These are phyloP conservation scores for Dillenia suffruticosa DNA, from an alignment of 164 flowering plant genomes.

Conservation along the genomic window DNA sequence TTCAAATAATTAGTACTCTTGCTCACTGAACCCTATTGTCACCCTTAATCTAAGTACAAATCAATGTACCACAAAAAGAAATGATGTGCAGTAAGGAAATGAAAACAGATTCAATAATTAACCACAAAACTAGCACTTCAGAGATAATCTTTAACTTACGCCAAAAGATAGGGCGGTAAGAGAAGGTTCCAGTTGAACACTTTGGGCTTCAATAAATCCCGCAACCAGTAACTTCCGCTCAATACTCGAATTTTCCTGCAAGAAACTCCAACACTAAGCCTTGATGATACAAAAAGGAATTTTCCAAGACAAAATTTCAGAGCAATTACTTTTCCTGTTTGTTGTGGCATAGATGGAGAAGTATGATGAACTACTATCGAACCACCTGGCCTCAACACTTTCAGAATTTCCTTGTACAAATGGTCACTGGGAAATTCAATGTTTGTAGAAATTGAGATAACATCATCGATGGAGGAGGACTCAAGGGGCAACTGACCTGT, in stretches of 20 bases:
- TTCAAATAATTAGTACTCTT: neutral
- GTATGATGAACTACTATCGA: conserved; percentile 26
- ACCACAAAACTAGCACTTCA: too few relatives aligned
- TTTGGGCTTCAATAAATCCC: conserved; percentile 62
- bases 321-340: conserved; percentile 26
- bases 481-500: conserved; percentile 62
- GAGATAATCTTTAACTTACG: conserved; percentile 28
- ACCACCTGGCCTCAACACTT: conserved; percentile 79
- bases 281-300: neutral
- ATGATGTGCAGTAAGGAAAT: neutral
- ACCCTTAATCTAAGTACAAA: neutral
- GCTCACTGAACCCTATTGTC: neutral
- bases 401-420: conserved; percentile 45
- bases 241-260: conserved; percentile 47
- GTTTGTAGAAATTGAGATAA: conserved; percentile 30
- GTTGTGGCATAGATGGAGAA: conserved; percentile 19
- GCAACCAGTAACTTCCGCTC: conserved; percentile 59
- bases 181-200: conserved; percentile 26
- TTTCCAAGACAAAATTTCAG: conserved; percentile 2
- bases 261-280: conserved; percentile 1
- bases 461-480: conserved; percentile 49
- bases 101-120: neutral
- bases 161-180: conserved; percentile 28
- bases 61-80: neutral
- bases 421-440: conserved; percentile 40